These are phyloP conservation scores for Apiotrichum sp. DNA, from an alignment of 1,284 basidiomycete genomes.

Conservation along the genomic window DNA sequence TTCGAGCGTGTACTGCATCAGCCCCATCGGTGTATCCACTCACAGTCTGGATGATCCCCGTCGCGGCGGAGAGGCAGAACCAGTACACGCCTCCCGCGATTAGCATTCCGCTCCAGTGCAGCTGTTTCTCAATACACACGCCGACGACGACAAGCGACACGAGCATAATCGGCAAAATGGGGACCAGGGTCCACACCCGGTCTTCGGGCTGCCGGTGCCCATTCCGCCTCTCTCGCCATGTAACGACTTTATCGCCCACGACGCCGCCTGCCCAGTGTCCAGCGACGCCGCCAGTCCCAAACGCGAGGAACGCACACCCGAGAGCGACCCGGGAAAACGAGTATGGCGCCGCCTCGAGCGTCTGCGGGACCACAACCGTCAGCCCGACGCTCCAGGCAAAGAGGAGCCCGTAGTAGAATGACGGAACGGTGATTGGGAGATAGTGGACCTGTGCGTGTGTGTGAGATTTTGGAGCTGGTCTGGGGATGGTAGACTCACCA, in stretches of 20 bases:
- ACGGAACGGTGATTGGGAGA: constrained; percentile 27
- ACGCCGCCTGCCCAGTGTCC: constrained; percentile 42
- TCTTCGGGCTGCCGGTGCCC: constrained; percentile 41
- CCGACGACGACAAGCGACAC: constrained; percentile 36
- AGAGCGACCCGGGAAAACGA: constrained; percentile 30
- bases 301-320: constrained; percentile 38
- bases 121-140: constrained; percentile 26
- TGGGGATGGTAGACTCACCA: constrained; percentile 4
- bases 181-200: constrained; percentile 36
- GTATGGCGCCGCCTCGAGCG: constrained; percentile 39
- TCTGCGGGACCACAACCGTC: constrained; percentile 37
- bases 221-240: constrained; percentile 26
- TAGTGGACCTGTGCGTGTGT: constrained; percentile 8
- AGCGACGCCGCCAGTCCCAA: constrained; percentile 34
- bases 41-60: constrained; percentile 23
- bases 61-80: constrained; percentile 30
- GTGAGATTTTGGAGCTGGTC: too few species aligned
- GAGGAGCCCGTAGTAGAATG: constrained; percentile 41
- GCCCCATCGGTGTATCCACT: too few species aligned
- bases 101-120: constrained; percentile 41
- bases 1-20: constrained; percentile 36
- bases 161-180: constrained; percentile 25
- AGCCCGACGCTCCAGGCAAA: constrained; percentile 37
- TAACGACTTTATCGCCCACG: constrained; percentile 34
- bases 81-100: constrained; percentile 40